phyloP scores from a whole-genome alignment of 148 eudicot species.

The Chenopodium quinoa region DNA sequence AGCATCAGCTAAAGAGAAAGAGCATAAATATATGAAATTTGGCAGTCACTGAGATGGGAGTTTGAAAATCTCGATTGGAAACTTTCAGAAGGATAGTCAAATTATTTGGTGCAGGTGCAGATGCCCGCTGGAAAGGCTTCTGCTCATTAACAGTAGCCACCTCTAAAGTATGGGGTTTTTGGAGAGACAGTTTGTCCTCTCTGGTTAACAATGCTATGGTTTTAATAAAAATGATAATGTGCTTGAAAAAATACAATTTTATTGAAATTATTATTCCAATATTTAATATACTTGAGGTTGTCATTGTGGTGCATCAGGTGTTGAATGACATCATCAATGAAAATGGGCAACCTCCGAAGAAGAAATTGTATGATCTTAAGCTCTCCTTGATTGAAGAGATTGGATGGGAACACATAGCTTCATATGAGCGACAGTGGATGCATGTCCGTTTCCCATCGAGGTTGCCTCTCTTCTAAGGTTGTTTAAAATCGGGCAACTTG shows the following conservation, averaged over 20 bases:
- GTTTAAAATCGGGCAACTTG: not conserved
- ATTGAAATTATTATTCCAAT: not conserved
- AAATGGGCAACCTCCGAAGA: conserved; percentile 67
- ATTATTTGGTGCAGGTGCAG: not conserved
- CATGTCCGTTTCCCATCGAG: conserved; percentile 68
- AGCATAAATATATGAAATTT: not conserved
- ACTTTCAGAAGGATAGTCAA: not conserved
- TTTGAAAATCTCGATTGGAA: not conserved
- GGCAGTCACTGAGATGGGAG: not conserved
- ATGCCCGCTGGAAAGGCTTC: not conserved
- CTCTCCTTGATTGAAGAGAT: conserved; percentile 68
- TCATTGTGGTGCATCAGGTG: conserved; percentile 41
- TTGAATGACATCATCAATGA: conserved; percentile 67
- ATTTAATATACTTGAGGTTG: not conserved
- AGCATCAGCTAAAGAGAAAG: too few relatives aligned
- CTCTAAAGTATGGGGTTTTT: not conserved
- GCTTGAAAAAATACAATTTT: too few relatives aligned
- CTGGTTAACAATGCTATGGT: not conserved
- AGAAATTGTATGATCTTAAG: conserved; percentile 74
- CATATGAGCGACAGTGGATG: conserved; percentile 84
- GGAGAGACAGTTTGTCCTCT: not conserved
- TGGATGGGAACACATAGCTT: conserved; percentile 82
- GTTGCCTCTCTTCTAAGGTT: conserved; percentile 63
- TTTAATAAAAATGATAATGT: too few relatives aligned
- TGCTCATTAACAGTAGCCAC: not conserved